phyloP scores from a whole-genome alignment of 116 monocot species.

The Iris pallida region DNA sequence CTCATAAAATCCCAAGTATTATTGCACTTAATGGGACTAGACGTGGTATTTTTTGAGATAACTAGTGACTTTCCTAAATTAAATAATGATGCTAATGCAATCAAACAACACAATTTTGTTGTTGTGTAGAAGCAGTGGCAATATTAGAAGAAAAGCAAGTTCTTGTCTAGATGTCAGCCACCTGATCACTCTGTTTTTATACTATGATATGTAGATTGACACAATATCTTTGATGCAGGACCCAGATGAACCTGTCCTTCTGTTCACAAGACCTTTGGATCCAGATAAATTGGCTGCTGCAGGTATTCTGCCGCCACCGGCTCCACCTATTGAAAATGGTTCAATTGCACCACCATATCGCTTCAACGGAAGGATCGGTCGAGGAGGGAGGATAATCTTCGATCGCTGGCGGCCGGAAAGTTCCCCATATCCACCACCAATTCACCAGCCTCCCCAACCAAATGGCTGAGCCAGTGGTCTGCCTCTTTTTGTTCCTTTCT shows the following conservation, averaged over 20 bases:
- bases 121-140: not conserved
- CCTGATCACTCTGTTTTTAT: not conserved
- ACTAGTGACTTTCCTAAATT: too few relatives aligned
- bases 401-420: slow-evolving; percentile 64
- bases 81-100: too few relatives aligned
- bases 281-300: slow-evolving; percentile 56
- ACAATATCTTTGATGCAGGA: slow-evolving; percentile 38
- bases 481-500: not conserved
- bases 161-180: not conserved
- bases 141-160: not conserved
- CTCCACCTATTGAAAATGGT: slow-evolving; percentile 66
- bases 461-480: slow-evolving; percentile 30
- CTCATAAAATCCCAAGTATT: too few relatives aligned
- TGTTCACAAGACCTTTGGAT: slow-evolving; percentile 76
- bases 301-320: slow-evolving; percentile 59
- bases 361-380: slow-evolving; percentile 73
- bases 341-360: slow-evolving; percentile 44
- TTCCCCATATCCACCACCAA: slow-evolving; percentile 12
- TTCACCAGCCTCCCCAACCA: slow-evolving; percentile 20
- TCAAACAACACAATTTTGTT: not conserved
- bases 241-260: slow-evolving; percentile 56
- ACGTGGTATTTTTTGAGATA: too few relatives aligned
- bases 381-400: slow-evolving; percentile 95
- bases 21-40: too few relatives aligned
- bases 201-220: not conserved